Base-by-base conservation (phyloP, 805 yeast species). In the Candida railenensis region DNA sequence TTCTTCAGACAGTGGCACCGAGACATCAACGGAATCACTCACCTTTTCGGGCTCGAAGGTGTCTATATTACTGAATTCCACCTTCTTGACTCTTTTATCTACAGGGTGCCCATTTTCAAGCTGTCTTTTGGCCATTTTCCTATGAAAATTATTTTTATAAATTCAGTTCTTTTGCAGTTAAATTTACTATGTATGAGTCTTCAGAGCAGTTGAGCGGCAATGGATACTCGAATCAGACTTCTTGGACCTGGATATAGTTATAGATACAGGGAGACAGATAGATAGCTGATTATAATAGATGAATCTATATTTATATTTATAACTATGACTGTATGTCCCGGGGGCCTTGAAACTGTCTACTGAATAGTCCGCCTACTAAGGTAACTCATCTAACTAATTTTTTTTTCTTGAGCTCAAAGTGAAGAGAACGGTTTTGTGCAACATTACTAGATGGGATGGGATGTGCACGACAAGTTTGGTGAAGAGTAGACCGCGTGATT, bases 1-100 rank as follows among this genome's bases (percentile, higher is more conserved):
- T 38, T 49, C 59, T n/a, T n/a, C n/a, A n/a, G n/a, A n/a, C n/a
- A n/a, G n/a, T 5, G 56, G 59, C 7, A 50, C 59, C 11, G 44
- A 50, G 34, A 34, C 45, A 19, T 46, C 49, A 21, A 47, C 54
- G 34, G 42, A 49, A 5, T 34, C 47, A 15, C 54, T 11, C 44
- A 14, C 36, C n/a, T 8, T 7, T 11, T 36, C 22, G 39, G 39
- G 30, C 11, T 25, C 39, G 21, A 7, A n/a, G 22, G 21, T 7
- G 21, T 36, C 22, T 16, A 15, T 22, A 25, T 25, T 25, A 12
- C 14, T 20, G 39, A 36, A 36, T 22, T 16, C 39, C 4, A 36
- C 39, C 19, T 19, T 16, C 39, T 36, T 36, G 21, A 16, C 39
- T 22, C 18, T 36, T 22, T 36, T 36, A 19, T 12, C 22, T 36